phyloP scores from a whole-genome alignment of 1,284 basidiomycete species.

The Austroboletus sp. region DNA sequence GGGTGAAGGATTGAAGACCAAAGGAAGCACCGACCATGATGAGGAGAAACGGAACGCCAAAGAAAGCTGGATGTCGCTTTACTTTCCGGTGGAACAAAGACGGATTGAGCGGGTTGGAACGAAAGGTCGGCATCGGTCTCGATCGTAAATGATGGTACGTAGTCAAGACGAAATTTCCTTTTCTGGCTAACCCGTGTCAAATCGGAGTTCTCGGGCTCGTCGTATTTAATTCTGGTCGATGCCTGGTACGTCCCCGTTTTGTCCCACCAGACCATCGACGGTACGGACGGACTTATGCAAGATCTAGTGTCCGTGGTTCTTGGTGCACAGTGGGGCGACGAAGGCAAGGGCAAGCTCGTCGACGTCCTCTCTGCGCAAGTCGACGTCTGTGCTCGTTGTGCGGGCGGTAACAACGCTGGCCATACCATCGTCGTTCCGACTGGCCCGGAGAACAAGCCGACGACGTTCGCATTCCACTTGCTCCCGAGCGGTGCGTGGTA shows the following conservation, averaged over 20 bases:
- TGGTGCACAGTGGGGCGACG: constrained; percentile 92
- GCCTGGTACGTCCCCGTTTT: constrained; percentile 19
- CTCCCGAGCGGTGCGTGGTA: constrained; percentile 73
- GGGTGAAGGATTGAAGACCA: constrained; percentile 77
- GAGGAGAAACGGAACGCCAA: constrained; percentile 83
- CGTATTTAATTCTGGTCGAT: constrained; percentile 14
- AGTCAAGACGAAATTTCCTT: background rate
- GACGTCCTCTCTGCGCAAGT: constrained; percentile 84
- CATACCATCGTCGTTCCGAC: constrained; percentile 92
- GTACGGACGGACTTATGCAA: too few relatives aligned
- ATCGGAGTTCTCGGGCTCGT: background rate
- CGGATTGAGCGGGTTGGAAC: constrained; percentile 47
- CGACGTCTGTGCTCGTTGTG: constrained; percentile 93
- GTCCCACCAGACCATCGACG: background rate
- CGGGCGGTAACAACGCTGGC: constrained; percentile 97
- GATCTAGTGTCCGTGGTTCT: constrained; percentile 68
- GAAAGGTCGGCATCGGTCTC: constrained; percentile 51
- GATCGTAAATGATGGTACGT: too few relatives aligned
- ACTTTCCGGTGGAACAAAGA: constrained; percentile 43
- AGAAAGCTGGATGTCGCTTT: constrained; percentile 58
- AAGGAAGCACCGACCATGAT: constrained; percentile 87
- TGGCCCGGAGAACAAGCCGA: constrained; percentile 61
- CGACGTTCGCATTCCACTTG: constrained; percentile 92
- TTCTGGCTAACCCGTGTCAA: constrained; percentile 2
- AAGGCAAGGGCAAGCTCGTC: constrained; percentile 93